Evolutionary conservation across 805 yeast species (phyloP).

Genomic region (Candida argentea): DNA sequence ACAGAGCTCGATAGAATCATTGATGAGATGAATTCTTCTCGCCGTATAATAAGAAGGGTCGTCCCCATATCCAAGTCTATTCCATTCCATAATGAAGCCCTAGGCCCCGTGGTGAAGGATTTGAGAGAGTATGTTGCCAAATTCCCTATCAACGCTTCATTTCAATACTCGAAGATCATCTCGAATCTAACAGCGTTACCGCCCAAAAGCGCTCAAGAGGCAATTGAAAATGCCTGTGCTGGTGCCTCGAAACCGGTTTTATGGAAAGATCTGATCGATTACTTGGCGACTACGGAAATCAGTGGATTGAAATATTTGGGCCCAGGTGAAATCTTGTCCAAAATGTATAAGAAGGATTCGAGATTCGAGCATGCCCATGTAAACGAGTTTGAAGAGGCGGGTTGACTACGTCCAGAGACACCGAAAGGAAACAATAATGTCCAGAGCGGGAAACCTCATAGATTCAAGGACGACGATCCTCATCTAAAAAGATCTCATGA

Average conservation of each 20-base stretch:
- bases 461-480: too few species aligned
- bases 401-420: too few species aligned
- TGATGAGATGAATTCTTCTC: constrained; percentile 2
- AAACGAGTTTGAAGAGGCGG: background rate
- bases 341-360: background rate
- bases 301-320: constrained; percentile 24
- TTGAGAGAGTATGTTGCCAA: background rate
- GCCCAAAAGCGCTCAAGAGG: constrained; percentile 10
- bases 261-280: constrained; percentile 28
- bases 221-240: constrained; percentile 22
- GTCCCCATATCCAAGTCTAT: constrained; percentile 33
- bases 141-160: background rate
- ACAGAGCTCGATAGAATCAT: too few species aligned
- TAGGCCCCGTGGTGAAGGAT: constrained; percentile 23
- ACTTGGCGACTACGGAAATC: constrained; percentile 3
- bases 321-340: constrained; percentile 27
- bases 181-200: constrained; percentile 26
- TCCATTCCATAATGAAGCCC: constrained; percentile 39
- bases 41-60: constrained; percentile 14
- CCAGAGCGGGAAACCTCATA: too few species aligned
- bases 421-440: too few species aligned
- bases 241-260: constrained; percentile 36
- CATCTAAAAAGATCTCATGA: too few species aligned
- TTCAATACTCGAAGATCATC: constrained; percentile 19
- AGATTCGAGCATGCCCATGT: background rate